Conservation (phyloP, 352 stramenopile species). For the Phytophthora agathidicida region DNA sequence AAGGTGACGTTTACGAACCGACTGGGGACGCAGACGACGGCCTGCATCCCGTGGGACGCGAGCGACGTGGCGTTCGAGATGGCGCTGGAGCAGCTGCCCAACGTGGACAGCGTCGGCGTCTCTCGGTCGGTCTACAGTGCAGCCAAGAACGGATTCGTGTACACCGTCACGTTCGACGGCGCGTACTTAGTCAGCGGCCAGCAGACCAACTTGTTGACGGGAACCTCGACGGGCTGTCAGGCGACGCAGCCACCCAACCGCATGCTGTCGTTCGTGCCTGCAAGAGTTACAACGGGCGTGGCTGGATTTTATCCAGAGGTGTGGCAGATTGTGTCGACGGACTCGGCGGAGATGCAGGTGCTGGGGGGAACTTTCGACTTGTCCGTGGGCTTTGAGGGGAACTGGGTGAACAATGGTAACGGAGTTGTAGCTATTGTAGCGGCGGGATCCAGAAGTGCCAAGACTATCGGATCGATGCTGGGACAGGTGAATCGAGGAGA, state of each 20-base stretch:
- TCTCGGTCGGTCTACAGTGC: conserved; percentile 53
- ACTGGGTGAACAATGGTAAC: conserved; percentile 39
- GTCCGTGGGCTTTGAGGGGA: conserved; percentile 73
- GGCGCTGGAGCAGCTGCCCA: conserved; percentile 69
- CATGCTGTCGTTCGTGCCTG: conserved; percentile 52
- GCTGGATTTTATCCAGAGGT: conserved; percentile 65
- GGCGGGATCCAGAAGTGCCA: conserved; percentile 56
- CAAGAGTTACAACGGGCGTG: conserved; percentile 45
- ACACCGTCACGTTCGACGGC: conserved; percentile 75
- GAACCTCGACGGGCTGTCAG: conserved; percentile 43
- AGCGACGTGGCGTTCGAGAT: conserved; percentile 69
- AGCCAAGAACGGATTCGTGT: conserved; percentile 66
- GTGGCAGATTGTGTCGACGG: conserved; percentile 64
- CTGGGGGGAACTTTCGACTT: conserved; percentile 73
- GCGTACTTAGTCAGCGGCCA: conserved; percentile 59
- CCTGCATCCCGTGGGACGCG: conserved; percentile 77
- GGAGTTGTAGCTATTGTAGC: conserved; percentile 44
- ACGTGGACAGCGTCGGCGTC: conserved; percentile 70
- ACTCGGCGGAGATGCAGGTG: conserved; percentile 32
- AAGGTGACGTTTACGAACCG: conserved; percentile 61
- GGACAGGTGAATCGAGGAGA: conserved; percentile 76
- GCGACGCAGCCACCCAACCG: conserved; percentile 50
- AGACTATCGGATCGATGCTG: conserved; percentile 56
- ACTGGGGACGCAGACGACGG: conserved; percentile 33
- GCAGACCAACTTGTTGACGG: conserved; percentile 61